These are phyloP conservation scores for Sclerotinia subarctica DNA, from an alignment of 2,329 filamentous ascomycete genomes.

Conservation along the genomic window DNA sequence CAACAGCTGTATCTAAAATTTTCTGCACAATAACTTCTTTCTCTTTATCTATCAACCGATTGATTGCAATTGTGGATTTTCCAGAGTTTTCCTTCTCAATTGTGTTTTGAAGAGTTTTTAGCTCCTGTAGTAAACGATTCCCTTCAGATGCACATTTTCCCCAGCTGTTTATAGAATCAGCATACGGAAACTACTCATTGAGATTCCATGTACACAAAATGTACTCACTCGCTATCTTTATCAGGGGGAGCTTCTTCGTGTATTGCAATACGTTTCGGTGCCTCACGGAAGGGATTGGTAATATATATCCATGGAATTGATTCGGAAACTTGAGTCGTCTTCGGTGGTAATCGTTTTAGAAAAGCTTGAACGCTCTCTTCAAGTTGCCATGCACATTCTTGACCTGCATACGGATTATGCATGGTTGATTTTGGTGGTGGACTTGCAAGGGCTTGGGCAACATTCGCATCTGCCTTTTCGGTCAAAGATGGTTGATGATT, in stretches of 20 bases:
- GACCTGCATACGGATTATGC: constrained; percentile 59
- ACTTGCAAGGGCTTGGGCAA: constrained; percentile 23
- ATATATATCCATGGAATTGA: constrained; percentile 69
- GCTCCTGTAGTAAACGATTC: constrained; percentile 37
- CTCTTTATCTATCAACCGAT: constrained; percentile 28
- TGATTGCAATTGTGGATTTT: constrained; percentile 26
- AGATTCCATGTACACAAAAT: not conserved
- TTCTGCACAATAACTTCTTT: constrained; percentile 49
- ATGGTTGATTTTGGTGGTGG: constrained; percentile 31
- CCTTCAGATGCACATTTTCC: constrained; percentile 27
- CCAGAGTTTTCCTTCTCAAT: constrained; percentile 46
- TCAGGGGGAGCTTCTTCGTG: constrained; percentile 31
- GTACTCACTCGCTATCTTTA: constrained; percentile 26
- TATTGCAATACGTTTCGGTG: constrained; percentile 29
- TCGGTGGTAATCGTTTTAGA: constrained; percentile 64
- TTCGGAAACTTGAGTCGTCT: constrained; percentile 48
- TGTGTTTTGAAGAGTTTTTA: constrained; percentile 43
- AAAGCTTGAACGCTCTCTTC: constrained; percentile 64
- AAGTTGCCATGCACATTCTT: constrained; percentile 56
- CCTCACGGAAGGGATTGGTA: constrained; percentile 55
- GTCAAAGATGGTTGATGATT: constrained; percentile 38
- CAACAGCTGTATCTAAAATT: constrained; percentile 59
- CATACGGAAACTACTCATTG: not conserved
- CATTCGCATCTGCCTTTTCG: constrained; percentile 37
- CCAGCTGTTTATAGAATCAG: constrained; percentile 9